Base-by-base conservation (phyloP, 2,329 filamentous ascomycete species). In the Alternaria postmessia region DNA sequence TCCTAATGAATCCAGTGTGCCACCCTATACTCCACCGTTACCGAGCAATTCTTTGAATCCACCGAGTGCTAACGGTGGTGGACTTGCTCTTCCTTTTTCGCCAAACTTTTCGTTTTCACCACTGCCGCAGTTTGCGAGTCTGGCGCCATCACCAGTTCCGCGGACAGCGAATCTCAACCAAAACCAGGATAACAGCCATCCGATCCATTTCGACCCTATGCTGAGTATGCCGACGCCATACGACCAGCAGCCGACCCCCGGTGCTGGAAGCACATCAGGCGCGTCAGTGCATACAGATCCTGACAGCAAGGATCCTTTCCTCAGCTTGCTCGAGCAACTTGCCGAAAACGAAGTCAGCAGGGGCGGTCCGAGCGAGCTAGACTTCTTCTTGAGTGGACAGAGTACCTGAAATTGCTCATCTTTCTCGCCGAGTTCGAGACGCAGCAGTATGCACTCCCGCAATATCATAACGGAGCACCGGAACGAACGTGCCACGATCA, bases 241-340 rank as follows among this genome's bases (percentile, higher is more conserved):
- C 70, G 71, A 80, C 57, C 68, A 83, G 73, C 74, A 83, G 67
- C 53, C 80, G 76, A 80, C 83, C 60, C 75, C 83, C 68, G 76
- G 80, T 47, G 80, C 74, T 28, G 73, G 78, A n/a, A 82, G 79
- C 57, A 78, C 78, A 12, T 76, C 75, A 43, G 73, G 75, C 28
- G 76, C 74, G n/a, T 76, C 73, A 14, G 75, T 73, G 51, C 75
- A 81, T 51, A 80, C 79, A 22, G 81, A 81, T 61, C 70, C 73
- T 47, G 91, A 94, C 49, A 71, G 68, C 66, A 93, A 91, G 68
- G 92, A 95, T 72, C 91, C 92, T 0, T 95, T 96, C 72, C 78
- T 95, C 41, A 91, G 87, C 62, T 79, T 95, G 42, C 80, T 95
- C 36, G 92, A 95, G 75, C 91, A 95, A 78, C 83, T 95, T 59